Conservation (phyloP, 2,329 filamentous ascomycete species). For the Blumeriella jaapii region DNA sequence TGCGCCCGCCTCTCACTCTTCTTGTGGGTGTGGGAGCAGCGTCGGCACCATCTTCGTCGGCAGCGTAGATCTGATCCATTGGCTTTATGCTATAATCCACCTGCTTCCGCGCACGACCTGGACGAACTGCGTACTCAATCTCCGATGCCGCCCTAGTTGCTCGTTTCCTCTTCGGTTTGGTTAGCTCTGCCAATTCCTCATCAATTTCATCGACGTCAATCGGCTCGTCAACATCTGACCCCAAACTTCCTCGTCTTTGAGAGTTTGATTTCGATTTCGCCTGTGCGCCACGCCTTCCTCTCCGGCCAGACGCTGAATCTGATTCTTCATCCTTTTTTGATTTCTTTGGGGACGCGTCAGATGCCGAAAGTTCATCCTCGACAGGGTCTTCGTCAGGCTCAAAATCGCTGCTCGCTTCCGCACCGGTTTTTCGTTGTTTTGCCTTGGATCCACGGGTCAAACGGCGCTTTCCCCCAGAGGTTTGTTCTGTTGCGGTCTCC, state of each 20-base stretch:
- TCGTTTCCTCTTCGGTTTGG: slow-evolving; percentile 33
- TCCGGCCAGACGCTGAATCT: slow-evolving; percentile 37
- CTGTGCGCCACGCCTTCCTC: slow-evolving; percentile 33
- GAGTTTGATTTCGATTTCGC: slow-evolving; percentile 34
- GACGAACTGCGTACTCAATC: slow-evolving; percentile 46
- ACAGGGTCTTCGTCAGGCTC: slow-evolving; percentile 33
- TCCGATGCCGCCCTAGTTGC: slow-evolving; percentile 39
- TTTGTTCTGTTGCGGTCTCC: slow-evolving; percentile 29
- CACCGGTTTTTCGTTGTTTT: slow-evolving; percentile 18
- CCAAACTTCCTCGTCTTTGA: slow-evolving; percentile 34
- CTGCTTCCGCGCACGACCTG: slow-evolving; percentile 46
- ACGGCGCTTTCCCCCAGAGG: slow-evolving; percentile 20
- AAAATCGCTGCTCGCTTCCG: slow-evolving; percentile 27
- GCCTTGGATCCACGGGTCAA: slow-evolving; percentile 21
- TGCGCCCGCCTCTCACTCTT: slow-evolving; percentile 48
- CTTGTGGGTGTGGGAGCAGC: slow-evolving; percentile 57
- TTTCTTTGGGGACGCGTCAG: slow-evolving; percentile 27
- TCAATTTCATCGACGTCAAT: slow-evolving; percentile 54
- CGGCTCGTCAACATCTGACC: slow-evolving; percentile 44
- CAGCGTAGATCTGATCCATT: slow-evolving; percentile 55
- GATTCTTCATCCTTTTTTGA: slow-evolving; percentile 34
- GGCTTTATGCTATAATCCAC: slow-evolving; percentile 83
- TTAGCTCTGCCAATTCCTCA: slow-evolving; percentile 53
- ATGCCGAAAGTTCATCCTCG: slow-evolving; percentile 37
- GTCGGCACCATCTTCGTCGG: slow-evolving; percentile 64